Evolutionary conservation across 2,329 filamentous ascomycete species (phyloP).

Genomic region (Lecanicillium sp.): DNA sequence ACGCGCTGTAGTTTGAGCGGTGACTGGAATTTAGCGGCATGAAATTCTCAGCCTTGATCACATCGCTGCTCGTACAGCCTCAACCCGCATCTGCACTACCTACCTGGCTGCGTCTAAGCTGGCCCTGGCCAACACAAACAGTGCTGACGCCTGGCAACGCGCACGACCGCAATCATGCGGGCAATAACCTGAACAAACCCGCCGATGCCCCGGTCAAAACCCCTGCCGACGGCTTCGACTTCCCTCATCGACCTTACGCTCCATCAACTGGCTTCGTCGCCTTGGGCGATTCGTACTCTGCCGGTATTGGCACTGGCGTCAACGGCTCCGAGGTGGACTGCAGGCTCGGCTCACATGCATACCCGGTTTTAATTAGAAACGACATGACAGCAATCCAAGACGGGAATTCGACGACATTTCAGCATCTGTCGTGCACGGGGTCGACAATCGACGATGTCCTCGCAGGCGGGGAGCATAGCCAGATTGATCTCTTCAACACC

Average conservation of each 20-base stretch:
- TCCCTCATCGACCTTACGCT: conserved; percentile 14
- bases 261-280: conserved; percentile 32
- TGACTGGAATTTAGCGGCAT: conserved; percentile 5
- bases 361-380: conserved; percentile 33
- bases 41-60: neutral
- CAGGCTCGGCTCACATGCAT: conserved; percentile 36
- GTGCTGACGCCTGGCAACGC: neutral
- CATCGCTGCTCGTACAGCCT: neutral
- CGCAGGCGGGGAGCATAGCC: conserved; percentile 29
- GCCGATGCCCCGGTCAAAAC: neutral
- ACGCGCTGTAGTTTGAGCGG: neutral
- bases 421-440: conserved; percentile 43
- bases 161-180: neutral
- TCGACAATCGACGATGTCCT: conserved; percentile 37
- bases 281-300: conserved; percentile 42
- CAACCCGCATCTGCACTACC: conserved; percentile 3
- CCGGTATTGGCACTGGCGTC: conserved; percentile 41
- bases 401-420: conserved; percentile 26
- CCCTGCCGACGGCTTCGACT: conserved; percentile 8
- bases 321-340: conserved; percentile 36
- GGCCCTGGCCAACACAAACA: conserved; percentile 9
- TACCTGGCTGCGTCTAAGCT: conserved; percentile 5
- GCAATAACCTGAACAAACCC: neutral
- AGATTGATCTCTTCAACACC: conserved; percentile 36
- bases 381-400: conserved; percentile 26